Base-by-base conservation (phyloP, 768 basidiomycete genomes). In the Collybia sp. region DNA sequence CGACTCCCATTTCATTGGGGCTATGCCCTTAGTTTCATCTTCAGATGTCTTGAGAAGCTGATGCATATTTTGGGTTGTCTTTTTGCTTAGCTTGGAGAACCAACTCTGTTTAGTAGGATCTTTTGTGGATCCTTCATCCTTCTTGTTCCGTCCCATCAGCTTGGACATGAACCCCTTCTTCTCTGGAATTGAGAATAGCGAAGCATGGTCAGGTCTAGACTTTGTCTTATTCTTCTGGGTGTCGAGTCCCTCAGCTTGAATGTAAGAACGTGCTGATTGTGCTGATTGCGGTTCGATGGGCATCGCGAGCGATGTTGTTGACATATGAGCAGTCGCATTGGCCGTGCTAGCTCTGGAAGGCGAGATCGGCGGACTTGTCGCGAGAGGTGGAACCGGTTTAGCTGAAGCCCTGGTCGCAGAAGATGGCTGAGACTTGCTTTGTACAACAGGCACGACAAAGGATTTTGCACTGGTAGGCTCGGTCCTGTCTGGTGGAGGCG, bases 1-100 rank as follows among this genome's bases (percentile, higher is more conserved):
- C 46, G 78, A 67, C 31, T 90, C 85, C 89, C 89, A 90, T 49
- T 83, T 83, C 82, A 92, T 80, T 16, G 77, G 59, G 17, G 72
- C 66, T 42, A 69, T 58, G 5, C 81, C 82, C 48, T 72, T 66
- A 47, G 71, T 79, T 41, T 79, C 74, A 44, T 81, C 79, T 20
- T 77, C 71, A 31, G 73, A 64, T 6, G 78, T 77, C 34, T 70
- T 68, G 47, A 90, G 57, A 6, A 90, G 63, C 59, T 85, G 82
- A 40, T 82, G 79, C 82, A 88, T 80, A 38, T 71, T 70, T 15
- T 58, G 66, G 30, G 64, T 68, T 3, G 83, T 75, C 62, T 76
- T 87, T 65, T 80, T 84, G 45, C 72, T 67, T 34, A 87, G 57
- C 43, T 68, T 77, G 12, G 69, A 63, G 60, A 83, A 82, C 76